Evolutionary conservation across 2,329 filamentous ascomycete species (phyloP), one percentile per base, ranked within the genome.

Genomic region (Aspergillus sp.): DNA sequence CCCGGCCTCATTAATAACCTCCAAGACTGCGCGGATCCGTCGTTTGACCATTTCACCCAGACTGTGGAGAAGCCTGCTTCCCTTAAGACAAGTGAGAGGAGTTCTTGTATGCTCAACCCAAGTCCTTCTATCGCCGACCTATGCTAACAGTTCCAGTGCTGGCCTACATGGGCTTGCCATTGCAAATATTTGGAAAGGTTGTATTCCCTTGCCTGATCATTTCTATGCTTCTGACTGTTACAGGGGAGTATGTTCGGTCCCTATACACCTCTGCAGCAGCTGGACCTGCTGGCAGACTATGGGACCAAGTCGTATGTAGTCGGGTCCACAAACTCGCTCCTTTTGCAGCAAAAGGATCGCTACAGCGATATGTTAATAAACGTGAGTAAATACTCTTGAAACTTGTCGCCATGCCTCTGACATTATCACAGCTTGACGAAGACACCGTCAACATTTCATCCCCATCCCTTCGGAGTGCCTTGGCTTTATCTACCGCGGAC

Each of bases 291-390:
- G 25, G 89, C 89, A 32, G 89, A 96, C 60, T 79, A 86, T 48
- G 84, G 86, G 26, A 96, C 91, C 13, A 96, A 94, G 63, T 95
- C 89, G 2, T 98, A 96, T 51, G 82, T 98, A 33, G 88, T 98
- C 36, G 91, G 91, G 42, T 95, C 88, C 45, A 98, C 91, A 24
- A 98, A 98, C 58, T 93, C 86, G 4, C 70, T 98, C 15, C 71
- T 98, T 20, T 67, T 98, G 8, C 88, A 95, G 51, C 91, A 98
- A 57, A 93, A 80, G 57, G 89, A 98, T 55, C 78, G 86, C 27
- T 96, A 98, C 58, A 93, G 86, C 57, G 91, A 98, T 52, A 86
- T 96, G 22, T 71, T 98, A 39, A 86, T 98, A 55, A 95, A 98
- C 54, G 68, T 70, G 51, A 48, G 59, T 29, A 29, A 8, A 11